phyloP scores from a whole-genome alignment of 2,329 filamentous ascomycete genomes.

The Fusarium nelsonii region DNA sequence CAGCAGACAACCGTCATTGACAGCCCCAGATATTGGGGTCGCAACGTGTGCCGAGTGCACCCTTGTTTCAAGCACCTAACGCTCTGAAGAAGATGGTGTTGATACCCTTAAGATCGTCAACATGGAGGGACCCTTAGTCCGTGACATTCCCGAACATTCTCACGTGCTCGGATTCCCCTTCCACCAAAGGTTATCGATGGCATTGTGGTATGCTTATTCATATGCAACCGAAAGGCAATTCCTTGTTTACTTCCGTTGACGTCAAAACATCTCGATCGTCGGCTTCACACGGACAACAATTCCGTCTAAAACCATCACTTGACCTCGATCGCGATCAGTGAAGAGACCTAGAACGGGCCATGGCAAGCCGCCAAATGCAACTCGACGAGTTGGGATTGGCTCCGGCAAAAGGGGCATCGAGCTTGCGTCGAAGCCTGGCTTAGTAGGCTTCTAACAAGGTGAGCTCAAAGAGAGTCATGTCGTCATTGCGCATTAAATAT shows the following conservation, averaged over 20 bases:
- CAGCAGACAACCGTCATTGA: neutral
- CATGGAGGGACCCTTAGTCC: slow-evolving; percentile 30
- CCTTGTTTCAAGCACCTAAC: slow-evolving; percentile 14
- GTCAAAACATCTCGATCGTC: slow-evolving; percentile 39
- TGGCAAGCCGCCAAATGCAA: slow-evolving; percentile 24
- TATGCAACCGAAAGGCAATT: slow-evolving; percentile 10
- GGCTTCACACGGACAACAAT: slow-evolving; percentile 25
- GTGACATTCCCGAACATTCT: slow-evolving; percentile 14
- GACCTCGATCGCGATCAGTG: slow-evolving; percentile 41
- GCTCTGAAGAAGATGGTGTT: slow-evolving; percentile 29
- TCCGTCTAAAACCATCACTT: slow-evolving; percentile 23
- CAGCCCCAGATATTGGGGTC: neutral
- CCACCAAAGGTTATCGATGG: neutral
- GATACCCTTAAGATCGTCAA: slow-evolving; percentile 28
- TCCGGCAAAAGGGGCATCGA: slow-evolving; percentile 19
- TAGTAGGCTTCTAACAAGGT: slow-evolving; percentile 11
- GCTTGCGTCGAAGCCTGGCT: slow-evolving; percentile 10
- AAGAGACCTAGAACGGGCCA: slow-evolving; percentile 28
- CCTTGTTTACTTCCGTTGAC: slow-evolving; percentile 28
- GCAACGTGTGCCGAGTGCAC: neutral
- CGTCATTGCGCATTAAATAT: slow-evolving; percentile 38
- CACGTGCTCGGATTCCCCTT: slow-evolving; percentile 6
- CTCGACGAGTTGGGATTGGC: slow-evolving; percentile 32
- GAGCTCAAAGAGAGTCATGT: slow-evolving; percentile 38
- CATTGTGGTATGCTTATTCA: slow-evolving; percentile 6